A percentile compares a stretch with the other conserved stretches of the same genome.
phyloP scores from a whole-genome alignment of 495 filamentous ascomycete species.

The Daldinia concentrica region DNA sequence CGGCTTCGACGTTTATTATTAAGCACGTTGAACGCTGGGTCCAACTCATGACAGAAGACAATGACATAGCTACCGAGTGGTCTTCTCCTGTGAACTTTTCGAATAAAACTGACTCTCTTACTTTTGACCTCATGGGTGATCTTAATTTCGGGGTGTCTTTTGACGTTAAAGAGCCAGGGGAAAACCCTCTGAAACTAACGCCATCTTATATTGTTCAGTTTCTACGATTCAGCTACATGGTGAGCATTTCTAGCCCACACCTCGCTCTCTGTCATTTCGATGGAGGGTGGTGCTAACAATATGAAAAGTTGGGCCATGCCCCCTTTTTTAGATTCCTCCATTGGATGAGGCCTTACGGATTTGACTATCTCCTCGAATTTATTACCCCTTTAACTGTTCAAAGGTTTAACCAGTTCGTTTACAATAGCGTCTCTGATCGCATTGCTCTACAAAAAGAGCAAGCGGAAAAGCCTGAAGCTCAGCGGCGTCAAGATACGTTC shows the following conservation, averaged over 20 bases:
- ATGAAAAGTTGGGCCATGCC: conserved; percentile 20
- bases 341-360: conserved; percentile 34
- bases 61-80: conserved; percentile 35
- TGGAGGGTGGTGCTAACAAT: not conserved
- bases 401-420: conserved; percentile 23
- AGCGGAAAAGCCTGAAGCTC: conserved; percentile 3
- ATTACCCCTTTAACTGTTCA: not conserved
- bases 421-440: conserved; percentile 24
- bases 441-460: conserved; percentile 26
- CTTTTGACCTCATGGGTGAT: conserved; percentile 55
- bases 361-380: conserved; percentile 20
- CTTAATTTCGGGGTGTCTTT: conserved; percentile 63
- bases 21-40: conserved; percentile 49
- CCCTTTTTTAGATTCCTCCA: conserved; percentile 23
- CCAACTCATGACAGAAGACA: conserved; percentile 29
- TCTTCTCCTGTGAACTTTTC: conserved; percentile 39
- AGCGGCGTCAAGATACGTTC: conserved; percentile 48
- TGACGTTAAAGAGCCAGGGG: conserved; percentile 53
- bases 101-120: conserved; percentile 32
- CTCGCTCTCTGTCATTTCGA: not conserved
- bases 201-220: conserved; percentile 38
- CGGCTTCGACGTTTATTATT: conserved; percentile 33
- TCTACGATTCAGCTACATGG: conserved; percentile 40
- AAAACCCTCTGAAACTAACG: conserved; percentile 35
- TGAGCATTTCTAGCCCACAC: conserved; percentile 13